Evolutionary conservation across 2,329 filamentous ascomycete species (phyloP), one percentile per base, ranked within the genome.

Genomic region (Cryoendolithus antarcticus): DNA sequence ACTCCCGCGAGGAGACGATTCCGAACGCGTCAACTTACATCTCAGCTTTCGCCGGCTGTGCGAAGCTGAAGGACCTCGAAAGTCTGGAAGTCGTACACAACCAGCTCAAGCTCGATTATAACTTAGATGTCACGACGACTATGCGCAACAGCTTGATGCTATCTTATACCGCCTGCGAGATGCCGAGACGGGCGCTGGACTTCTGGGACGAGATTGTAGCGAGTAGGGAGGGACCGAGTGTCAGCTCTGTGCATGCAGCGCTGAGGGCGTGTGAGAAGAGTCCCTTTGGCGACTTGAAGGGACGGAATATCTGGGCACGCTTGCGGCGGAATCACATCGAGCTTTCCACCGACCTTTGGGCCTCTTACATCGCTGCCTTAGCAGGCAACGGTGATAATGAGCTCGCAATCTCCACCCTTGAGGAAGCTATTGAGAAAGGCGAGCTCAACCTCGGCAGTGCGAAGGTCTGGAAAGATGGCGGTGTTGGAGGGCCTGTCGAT

Each of bases 91-190:
- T 82, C 45, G 74, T 93, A 2, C 82, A 94, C 64, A 94, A 95
- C 56, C 89, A 94, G 75, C 70, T 95, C 49, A 96, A 94, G 63
- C 79, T 95, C 59, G 91, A 98, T 58, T 72, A 79, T n/a, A 74
- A 75, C 31, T 71, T 96, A 30, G 77, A 88, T 49, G 71, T 80
- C 4, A 78, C 74, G 49, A 96, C 89, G 1, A 69, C 67, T 40
- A 67, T 96, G 2, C 76, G 81, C 51, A 96, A 94, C 52, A 77
- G 82, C 0, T 66, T 96, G 35, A 94, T 98, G 78, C 69, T 91
- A 9, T 88, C 85, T 0, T 89, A 93, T 55, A 75, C 77, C 1
- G 72, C 75, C 1, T 82, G 77, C 52, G 82, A 74, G 5, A 69
- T 77, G 46, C 69, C 80, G 0, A 62, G 71, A 24, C 73, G 74